Base-by-base conservation (phyloP, 2,329 filamentous ascomycete genomes). In the Cladosporium colombiae region DNA sequence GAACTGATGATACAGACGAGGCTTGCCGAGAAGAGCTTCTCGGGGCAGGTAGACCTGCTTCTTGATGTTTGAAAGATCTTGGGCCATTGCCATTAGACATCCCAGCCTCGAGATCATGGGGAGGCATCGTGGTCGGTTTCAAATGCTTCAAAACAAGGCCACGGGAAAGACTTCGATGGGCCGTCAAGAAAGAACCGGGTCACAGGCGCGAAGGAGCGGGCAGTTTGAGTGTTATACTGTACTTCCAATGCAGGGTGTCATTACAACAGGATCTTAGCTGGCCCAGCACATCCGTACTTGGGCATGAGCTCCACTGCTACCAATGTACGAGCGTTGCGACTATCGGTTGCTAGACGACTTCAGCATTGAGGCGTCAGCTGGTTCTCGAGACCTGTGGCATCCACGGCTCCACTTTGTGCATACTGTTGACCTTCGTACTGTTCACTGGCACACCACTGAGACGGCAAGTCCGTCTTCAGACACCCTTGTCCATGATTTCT, bases 291-390 rank as follows among this genome's bases (percentile, higher is more conserved):
- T 21, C 21, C 21, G 58, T 50, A 21, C 29, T 23, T 33, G 44
- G 31, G 49, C n/a, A 37, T 35, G 27, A 53, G 49, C 46, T 44
- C 31, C 49, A 55, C 60, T 57, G 14, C 25, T 21, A 53, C 37
- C 14, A 10, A 52, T 62, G 60, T 40, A 21, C 52, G 60, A 62
- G 25, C 60, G 60, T 62, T 62, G 60, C 60, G 14, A 62, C 60
- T 62, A 62, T 62, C 33, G 60, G 16, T 53, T 52, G 60, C 49
- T 62, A 62, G 35, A 52, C 27, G 44, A 27, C 52, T 13, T 55
- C 18, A 31, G 27, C 27, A 33, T 21, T 21, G 40, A 21, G n/a
- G n/a, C 40, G 40, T 21, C n/a, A 46, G 40, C 40, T 46, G 40
- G 21, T 44, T 44, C 40, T 46, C 40, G 37, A 46, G n/a, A 23